These are phyloP conservation scores for Leccinum uliginosum DNA, from an alignment of 768 basidiomycete genomes.

Conservation along the genomic window DNA sequence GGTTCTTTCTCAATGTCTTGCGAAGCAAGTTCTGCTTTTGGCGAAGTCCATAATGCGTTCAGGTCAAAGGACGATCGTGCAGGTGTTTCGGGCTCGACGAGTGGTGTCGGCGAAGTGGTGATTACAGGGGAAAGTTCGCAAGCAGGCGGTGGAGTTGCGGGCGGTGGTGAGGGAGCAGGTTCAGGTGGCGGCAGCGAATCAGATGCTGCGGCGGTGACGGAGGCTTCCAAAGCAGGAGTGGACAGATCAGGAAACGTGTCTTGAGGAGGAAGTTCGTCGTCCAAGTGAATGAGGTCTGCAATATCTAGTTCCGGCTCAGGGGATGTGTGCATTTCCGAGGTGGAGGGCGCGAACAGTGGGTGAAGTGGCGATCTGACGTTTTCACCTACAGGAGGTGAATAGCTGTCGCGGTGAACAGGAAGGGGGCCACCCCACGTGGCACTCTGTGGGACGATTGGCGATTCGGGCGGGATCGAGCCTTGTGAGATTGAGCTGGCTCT, in stretches of 20 bases:
- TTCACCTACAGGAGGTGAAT: slow-evolving; percentile 23
- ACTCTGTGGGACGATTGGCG: slow-evolving; percentile 47
- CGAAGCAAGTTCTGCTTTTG: slow-evolving; percentile 31
- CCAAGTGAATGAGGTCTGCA: slow-evolving; percentile 73
- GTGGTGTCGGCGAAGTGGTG: slow-evolving; percentile 20
- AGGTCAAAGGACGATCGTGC: slow-evolving; percentile 63
- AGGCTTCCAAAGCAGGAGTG: slow-evolving; percentile 14
- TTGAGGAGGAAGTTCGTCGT: slow-evolving; percentile 49
- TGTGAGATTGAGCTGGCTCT: slow-evolving; percentile 44
- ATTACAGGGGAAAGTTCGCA: slow-evolving; percentile 24
- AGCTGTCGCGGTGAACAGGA: slow-evolving; percentile 33
- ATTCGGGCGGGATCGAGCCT: slow-evolving; percentile 69
- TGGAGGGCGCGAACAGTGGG: slow-evolving; percentile 32
- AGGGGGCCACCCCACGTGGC: slow-evolving; percentile 63
- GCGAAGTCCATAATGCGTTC: slow-evolving; percentile 63
- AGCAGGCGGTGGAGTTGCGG: slow-evolving; percentile 47
- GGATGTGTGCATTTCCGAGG: slow-evolving; percentile 37
- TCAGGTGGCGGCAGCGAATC: slow-evolving; percentile 13
- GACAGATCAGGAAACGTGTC: slow-evolving; percentile 27
- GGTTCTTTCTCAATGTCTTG: slow-evolving; percentile 21
- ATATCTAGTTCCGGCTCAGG: slow-evolving; percentile 66
- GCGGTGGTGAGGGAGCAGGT: slow-evolving; percentile 28
- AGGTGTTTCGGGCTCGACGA: slow-evolving; percentile 40
- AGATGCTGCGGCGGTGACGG: slow-evolving; percentile 5
- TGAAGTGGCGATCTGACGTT: slow-evolving; percentile 27